Percentiles rank a stretch among this genome's conserved stretches.
Conservation (phyloP, 192 early-diverging fungal genomes). For the Podila epigama region DNA sequence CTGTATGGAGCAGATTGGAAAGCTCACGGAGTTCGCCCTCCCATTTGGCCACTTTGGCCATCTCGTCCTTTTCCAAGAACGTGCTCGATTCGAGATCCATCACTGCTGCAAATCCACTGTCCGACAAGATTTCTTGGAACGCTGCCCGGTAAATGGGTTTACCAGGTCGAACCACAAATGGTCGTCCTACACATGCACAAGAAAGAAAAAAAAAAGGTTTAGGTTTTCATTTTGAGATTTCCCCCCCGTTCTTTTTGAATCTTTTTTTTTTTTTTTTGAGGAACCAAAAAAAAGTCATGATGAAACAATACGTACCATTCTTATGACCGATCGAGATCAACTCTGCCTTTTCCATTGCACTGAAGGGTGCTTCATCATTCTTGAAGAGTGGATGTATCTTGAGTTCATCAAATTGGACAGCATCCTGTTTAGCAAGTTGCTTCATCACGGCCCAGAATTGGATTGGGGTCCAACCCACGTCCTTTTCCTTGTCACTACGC, state of each 20-base stretch:
- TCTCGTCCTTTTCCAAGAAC: slow-evolving; percentile 63
- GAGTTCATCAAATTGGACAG: slow-evolving; percentile 79
- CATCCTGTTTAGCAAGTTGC: slow-evolving; percentile 64
- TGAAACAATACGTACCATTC: slow-evolving; percentile 58
- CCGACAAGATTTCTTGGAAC: slow-evolving; percentile 77
- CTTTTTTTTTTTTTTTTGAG: neutral
- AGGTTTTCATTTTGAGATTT: no score
- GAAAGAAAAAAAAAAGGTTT: slow-evolving; percentile 2
- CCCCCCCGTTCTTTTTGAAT: slow-evolving; percentile 1
- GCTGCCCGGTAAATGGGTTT: slow-evolving; percentile 85
- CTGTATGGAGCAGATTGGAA: slow-evolving; percentile 54
- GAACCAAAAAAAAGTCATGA: no score
- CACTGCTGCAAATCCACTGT: slow-evolving; percentile 73
- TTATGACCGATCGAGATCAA: slow-evolving; percentile 82
- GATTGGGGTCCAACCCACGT: slow-evolving; percentile 75
- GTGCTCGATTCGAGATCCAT: slow-evolving; percentile 81
- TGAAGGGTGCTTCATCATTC: slow-evolving; percentile 80
- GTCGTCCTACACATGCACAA: slow-evolving; percentile 83
- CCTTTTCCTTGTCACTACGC: slow-evolving; percentile 32
- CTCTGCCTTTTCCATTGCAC: slow-evolving; percentile 90
- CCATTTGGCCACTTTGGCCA: slow-evolving; percentile 64
- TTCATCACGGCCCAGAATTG: slow-evolving; percentile 94
- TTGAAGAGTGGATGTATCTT: slow-evolving; percentile 85
- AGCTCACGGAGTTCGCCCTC: slow-evolving; percentile 69
- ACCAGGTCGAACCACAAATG: slow-evolving; percentile 78